Base-by-base conservation (phyloP, 257 asterid species). In the Primulina huaijiensis region DNA sequence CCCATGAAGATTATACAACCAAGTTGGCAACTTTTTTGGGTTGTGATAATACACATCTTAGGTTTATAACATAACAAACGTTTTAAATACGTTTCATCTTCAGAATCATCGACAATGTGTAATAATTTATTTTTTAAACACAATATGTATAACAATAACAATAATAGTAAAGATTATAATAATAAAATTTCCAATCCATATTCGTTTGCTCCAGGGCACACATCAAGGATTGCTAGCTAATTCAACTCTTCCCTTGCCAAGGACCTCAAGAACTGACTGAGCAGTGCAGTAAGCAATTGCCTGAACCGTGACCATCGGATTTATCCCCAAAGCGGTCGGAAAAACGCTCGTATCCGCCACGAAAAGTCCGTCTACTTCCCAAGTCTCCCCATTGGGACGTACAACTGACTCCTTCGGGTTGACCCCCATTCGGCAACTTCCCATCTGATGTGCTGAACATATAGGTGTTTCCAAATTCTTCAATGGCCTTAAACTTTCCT, bases 381-480 rank as follows among this genome's bases (percentile, higher is more conserved):
- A 90, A 14, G 86, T 84, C 81, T 90, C 89, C 7, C 95, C 97
- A 65, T 43, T 82, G 0, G 88, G 87, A 21, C 72, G 72, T 66
- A 88, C 96, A 0, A 64, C 97, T 6, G 96, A 87, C 7, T 20
- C 78, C 23, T 67, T 67, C 6, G 88, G 81, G n/a, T 83, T 84
- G 10, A 79, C 76, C 65, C 98, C 98, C 98, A 92, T 92, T 72
- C 93, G 37, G 64, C 96, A 88, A 72, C 98, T 92, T 55, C 98
- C 98, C 96, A 90, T 92, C 74, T 92, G 98, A 73, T 92, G 97
- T 2, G 98, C 98, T 3, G 97, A 92, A 69, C 95, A 83, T 7
- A 92, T 62, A 0, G 89, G 87, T 4, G 78, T 56, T 11, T 83
- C 80, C 5, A 88, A 79, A 25, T 82, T 68, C 52, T 62, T 76